Evolutionary conservation across 306 rosid species (phyloP).

Genomic region (Cucurbita pepo): DNA sequence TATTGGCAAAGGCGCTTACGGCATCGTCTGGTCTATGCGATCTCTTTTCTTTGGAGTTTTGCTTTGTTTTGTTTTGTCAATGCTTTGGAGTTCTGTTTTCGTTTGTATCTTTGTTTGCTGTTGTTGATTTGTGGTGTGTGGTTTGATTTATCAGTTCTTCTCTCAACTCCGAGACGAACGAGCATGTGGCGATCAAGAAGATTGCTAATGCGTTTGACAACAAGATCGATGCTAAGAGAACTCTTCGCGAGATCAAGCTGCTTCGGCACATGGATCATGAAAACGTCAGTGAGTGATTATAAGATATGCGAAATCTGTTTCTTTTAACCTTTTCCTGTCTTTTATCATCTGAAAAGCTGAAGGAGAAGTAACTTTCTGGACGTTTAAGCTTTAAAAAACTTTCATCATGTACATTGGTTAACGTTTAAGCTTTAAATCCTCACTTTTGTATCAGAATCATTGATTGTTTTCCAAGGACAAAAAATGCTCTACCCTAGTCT

Average conservation of each 20-base stretch:
- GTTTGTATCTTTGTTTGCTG: neutral
- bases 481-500: neutral
- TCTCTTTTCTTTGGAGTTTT: neutral
- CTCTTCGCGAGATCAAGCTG: conserved; percentile 91
- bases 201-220: conserved; percentile 91
- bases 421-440: neutral
- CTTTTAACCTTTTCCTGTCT: neutral
- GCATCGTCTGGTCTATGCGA: conserved; percentile 69
- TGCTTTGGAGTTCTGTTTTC: neutral
- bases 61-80: neutral
- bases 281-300: conserved; percentile 47
- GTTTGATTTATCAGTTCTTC: conserved; percentile 36
- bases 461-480: neutral
- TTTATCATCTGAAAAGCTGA: neutral
- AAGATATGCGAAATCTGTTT: neutral
- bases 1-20: conserved; percentile 94
- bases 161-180: conserved; percentile 76
- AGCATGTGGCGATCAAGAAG: conserved; percentile 88
- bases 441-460: neutral
- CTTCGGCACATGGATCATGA: conserved; percentile 99
- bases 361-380: neutral
- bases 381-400: neutral
- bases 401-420: neutral
- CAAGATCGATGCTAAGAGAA: conserved; percentile 91
- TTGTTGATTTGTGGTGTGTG: neutral